Conservation (phyloP, 2,329 filamentous ascomycete species). For the Aspergillus sp. region DNA sequence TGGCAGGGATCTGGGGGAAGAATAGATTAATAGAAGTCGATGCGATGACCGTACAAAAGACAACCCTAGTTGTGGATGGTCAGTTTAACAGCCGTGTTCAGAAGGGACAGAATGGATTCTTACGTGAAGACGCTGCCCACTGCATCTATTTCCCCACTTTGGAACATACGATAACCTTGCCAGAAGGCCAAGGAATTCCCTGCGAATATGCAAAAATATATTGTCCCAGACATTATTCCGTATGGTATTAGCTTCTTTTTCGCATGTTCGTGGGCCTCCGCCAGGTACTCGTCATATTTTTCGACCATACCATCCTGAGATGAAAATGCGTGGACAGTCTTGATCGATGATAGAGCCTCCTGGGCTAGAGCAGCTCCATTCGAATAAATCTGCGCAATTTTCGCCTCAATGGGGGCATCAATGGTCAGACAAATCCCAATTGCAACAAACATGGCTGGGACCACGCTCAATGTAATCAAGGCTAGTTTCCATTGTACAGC, state of each 20-base stretch:
- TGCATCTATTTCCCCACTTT: constrained; percentile 26
- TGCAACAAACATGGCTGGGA: constrained; percentile 77
- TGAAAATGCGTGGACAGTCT: constrained; percentile 25
- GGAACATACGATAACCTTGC: constrained; percentile 33
- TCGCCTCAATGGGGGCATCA: constrained; percentile 72
- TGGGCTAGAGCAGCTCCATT: constrained; percentile 84
- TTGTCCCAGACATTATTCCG: constrained; percentile 19
- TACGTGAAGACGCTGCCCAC: constrained; percentile 28
- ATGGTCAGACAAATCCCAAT: constrained; percentile 67
- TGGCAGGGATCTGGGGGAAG: constrained; percentile 37
- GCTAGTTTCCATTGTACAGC: constrained; percentile 91
- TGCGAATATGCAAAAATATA: constrained; percentile 19
- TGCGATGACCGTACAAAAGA: constrained; percentile 32
- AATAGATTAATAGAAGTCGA: constrained; percentile 34
- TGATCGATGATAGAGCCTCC: constrained; percentile 71
- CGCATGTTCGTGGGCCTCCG: constrained; percentile 14
- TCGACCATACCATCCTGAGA: constrained; percentile 15
- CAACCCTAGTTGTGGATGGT: constrained; percentile 10
- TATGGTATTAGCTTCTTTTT: constrained; percentile 21
- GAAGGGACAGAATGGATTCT: constrained; percentile 1
- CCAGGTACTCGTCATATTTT: constrained; percentile 20
- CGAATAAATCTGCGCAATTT: constrained; percentile 75
- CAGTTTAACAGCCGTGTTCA: constrained; percentile 10
- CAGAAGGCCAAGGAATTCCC: constrained; percentile 52
- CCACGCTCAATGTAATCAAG: constrained; percentile 78